Base-by-base conservation (phyloP, 139 green algal genomes). In the Chlamydomonas asymmetrica region DNA sequence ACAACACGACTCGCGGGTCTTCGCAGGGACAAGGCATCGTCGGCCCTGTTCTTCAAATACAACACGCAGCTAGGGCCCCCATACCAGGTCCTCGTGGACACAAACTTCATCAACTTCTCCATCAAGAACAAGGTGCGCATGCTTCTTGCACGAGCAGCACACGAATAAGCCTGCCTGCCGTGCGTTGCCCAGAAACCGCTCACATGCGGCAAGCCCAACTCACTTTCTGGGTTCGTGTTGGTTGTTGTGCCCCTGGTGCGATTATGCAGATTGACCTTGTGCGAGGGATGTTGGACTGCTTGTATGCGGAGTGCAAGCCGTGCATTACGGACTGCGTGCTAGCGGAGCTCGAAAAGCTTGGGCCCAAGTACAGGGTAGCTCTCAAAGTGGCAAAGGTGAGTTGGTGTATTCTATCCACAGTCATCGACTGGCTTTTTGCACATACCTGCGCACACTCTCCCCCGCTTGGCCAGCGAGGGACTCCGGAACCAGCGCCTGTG, bases 91-190 rank as follows among this genome's bases (percentile, higher is more conserved):
- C 81, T 99, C 8, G 87, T 99, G 23, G 97, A 99, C 73, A 99
- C 97, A 64, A 99, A 99, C 89, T 99, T 99, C 88, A 99, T 99
- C 83, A 99, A 99, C 80, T 99, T 99, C 73, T 97, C 92, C 63
- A 98, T 99, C 66, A 93, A 96, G 61, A 99, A 99, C 89, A 99
- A 99, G 85, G 90, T 94, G 62, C 25, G 78, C 9, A n/a, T n/a
- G n/a, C n/a, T n/a, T n/a, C n/a, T n/a, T n/a, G n/a, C n/a, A n/a
- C n/a, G n/a, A n/a, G n/a, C n/a, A n/a, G n/a, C n/a, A n/a, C n/a
- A n/a, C n/a, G n/a, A n/a, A n/a, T n/a, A n/a, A n/a, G n/a, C n/a
- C n/a, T n/a, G n/a, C n/a, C n/a, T n/a, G n/a, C n/a, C n/a, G n/a
- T n/a, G n/a, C n/a, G n/a, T n/a, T n/a, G 20, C 49, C 49, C 22